phyloP scores from a whole-genome alignment of 306 rosid species.

The Corylus avellana region DNA sequence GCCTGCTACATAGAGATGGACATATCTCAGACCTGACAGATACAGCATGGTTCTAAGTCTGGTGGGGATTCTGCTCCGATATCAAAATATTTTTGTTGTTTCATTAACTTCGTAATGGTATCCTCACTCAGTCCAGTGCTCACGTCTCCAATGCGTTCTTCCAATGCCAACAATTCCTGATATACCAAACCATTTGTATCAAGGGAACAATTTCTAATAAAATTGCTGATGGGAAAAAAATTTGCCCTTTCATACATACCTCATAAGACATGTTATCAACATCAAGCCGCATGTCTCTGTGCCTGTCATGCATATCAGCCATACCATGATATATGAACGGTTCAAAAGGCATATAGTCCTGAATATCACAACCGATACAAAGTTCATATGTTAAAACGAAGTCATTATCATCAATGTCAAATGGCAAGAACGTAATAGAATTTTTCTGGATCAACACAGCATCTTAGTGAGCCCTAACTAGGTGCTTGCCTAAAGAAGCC shows the following conservation, averaged over 20 bases:
- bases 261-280: conserved; percentile 94
- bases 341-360: conserved; percentile 83
- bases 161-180: conserved; percentile 87
- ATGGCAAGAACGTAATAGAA: conserved; percentile 12
- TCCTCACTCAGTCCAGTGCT: conserved; percentile 77
- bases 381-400: not conserved
- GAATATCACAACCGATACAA: conserved; percentile 24
- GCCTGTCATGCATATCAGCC: conserved; percentile 89
- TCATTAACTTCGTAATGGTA: conserved; percentile 54
- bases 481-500: conserved; percentile 23
- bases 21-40: conserved; percentile 66
- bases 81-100: conserved; percentile 38
- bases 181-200: conserved; percentile 29
- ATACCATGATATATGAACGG: conserved; percentile 72
- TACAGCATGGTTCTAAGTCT: conserved; percentile 77
- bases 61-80: conserved; percentile 34
- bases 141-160: conserved; percentile 84
- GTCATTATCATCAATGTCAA: conserved; percentile 22
- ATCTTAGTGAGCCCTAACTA: conserved; percentile 1
- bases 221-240: conserved; percentile 12
- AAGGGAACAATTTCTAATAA: conserved; percentile 17
- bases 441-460: conserved; percentile 24
- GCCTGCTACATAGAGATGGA: not conserved
- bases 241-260: conserved; percentile 56
- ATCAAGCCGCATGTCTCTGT: conserved; percentile 94